Base-by-base conservation (phyloP, 228 moss, liverwort and hornwort genomes). In the Sphagnum magellanicum region DNA sequence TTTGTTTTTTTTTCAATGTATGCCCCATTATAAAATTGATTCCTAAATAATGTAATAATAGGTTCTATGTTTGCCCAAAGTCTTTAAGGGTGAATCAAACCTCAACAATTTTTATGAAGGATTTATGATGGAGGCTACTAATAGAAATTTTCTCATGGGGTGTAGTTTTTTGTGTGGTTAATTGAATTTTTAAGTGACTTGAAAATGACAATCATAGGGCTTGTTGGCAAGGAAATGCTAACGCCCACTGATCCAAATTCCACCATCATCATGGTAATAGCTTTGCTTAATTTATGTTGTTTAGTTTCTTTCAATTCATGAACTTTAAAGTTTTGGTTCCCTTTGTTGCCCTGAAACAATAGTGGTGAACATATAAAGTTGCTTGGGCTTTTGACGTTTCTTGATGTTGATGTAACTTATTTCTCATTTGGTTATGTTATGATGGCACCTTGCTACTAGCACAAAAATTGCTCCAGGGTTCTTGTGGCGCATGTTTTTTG, bases 401-500 rank as follows among this genome's bases (percentile, higher is more conserved):
- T 0, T 16, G 0, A 1, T 47, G 16, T 6, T n/a, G 17, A 17
- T 17, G 0, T 17, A 17, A 1, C 17, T 17, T 17, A 17, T 5
- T 15, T 48, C 0, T 13, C n/a, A 67, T 62, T 7, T 67, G 53
- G 50, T 6, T 52, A 15, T n/a, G n/a, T n/a, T 62, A 51, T 62
- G 51, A n/a, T 51, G 65, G 70, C 74, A 87, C 81, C 76, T 96
- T 13, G 95, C 89, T 49, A 96, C 92, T 1, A 92, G 95, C 66
- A 96, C 92, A 5, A 92, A 92, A 65, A 97, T 97, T 72, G 96
- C 91, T 9, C 96, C 88, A 17, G 96, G 87, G 12, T 97, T 86
- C 58, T 72, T 97, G 55, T 92, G 96, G 79, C 73, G 96, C 0
- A 97, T 97, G 96, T 97, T 97, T 80, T 93, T 97, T 75, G 96